Conservation (phyloP, 2,329 filamentous ascomycete species). For the Fusarium nematophilum region DNA sequence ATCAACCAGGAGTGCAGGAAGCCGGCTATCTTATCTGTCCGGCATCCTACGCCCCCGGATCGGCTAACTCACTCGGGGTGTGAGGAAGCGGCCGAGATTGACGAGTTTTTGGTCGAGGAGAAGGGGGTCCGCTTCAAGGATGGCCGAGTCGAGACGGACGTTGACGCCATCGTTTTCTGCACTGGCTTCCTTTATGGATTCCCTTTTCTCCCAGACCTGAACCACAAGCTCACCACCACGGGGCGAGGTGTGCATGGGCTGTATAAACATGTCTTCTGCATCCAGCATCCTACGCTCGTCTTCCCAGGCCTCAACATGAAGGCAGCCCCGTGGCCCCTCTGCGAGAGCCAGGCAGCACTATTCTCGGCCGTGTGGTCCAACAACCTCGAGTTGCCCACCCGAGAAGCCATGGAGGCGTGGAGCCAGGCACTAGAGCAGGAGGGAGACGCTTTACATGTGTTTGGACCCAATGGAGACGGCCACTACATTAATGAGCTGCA, state of each 20-base stretch:
- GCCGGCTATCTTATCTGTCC: slow-evolving; percentile 74
- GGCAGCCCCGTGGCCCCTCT: slow-evolving; percentile 87
- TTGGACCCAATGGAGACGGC: slow-evolving; percentile 62
- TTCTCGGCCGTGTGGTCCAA: slow-evolving; percentile 83
- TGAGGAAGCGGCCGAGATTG: slow-evolving; percentile 68
- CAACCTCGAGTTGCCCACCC: slow-evolving; percentile 71
- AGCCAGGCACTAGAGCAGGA: slow-evolving; percentile 67
- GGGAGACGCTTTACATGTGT: slow-evolving; percentile 47
- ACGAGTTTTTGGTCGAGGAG: slow-evolving; percentile 63
- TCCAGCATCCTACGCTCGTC: slow-evolving; percentile 79
- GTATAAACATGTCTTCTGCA: slow-evolving; percentile 84
- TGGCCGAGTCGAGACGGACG: slow-evolving; percentile 69
- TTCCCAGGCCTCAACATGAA: slow-evolving; percentile 82
- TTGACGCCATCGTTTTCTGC: slow-evolving; percentile 86
- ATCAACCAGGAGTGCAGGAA: slow-evolving; percentile 70
- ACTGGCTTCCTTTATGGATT: slow-evolving; percentile 91
- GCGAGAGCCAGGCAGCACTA: slow-evolving; percentile 82
- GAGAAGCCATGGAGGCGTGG: slow-evolving; percentile 76
- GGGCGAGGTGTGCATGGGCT: slow-evolving; percentile 78
- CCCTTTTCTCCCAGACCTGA: slow-evolving; percentile 71
- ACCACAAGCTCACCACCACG: slow-evolving; percentile 68
- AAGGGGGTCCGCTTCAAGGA: slow-evolving; percentile 75
- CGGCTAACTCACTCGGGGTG: slow-evolving; percentile 58
- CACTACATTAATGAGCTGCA: slow-evolving; percentile 77
- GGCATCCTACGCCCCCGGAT: slow-evolving; percentile 59